Evolutionary conservation across 2,329 filamentous ascomycete species (phyloP).

Genomic region (Ustulina deusta): DNA sequence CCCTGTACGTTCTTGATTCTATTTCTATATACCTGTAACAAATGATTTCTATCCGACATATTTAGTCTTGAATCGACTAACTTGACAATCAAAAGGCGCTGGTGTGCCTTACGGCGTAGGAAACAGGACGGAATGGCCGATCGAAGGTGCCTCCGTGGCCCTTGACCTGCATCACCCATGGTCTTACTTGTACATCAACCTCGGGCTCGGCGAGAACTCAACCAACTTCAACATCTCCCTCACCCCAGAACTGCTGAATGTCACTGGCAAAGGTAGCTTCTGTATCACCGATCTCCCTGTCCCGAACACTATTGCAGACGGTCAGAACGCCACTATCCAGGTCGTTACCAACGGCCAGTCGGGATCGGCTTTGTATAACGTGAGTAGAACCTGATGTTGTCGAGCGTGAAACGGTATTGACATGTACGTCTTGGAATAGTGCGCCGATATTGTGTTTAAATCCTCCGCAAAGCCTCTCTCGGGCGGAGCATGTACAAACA

Average conservation of each 20-base stretch:
- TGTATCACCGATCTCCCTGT: slow-evolving; percentile 72
- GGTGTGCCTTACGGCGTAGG: slow-evolving; percentile 58
- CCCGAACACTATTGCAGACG: slow-evolving; percentile 66
- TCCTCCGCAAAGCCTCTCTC: slow-evolving; percentile 60
- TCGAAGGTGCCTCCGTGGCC: slow-evolving; percentile 61
- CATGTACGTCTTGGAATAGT: slow-evolving; percentile 58
- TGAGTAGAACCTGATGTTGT: slow-evolving; percentile 49
- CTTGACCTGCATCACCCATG: slow-evolving; percentile 65
- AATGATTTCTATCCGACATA: slow-evolving; percentile 3
- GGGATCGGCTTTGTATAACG: slow-evolving; percentile 74
- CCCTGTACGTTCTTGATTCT: slow-evolving; percentile 58
- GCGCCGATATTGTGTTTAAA: slow-evolving; percentile 78
- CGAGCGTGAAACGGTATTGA: slow-evolving; percentile 20
- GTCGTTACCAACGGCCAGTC: slow-evolving; percentile 72
- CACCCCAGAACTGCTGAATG: slow-evolving; percentile 69
- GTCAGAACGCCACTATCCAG: slow-evolving; percentile 74
- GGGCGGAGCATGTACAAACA: slow-evolving; percentile 67
- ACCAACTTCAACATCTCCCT: slow-evolving; percentile 78
- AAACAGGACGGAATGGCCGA: slow-evolving; percentile 66
- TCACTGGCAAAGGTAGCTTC: slow-evolving; percentile 71
- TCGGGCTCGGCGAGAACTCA: slow-evolving; percentile 63
- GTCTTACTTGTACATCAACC: slow-evolving; percentile 66
- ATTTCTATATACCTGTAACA: background rate
- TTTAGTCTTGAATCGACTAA: slow-evolving; percentile 14
- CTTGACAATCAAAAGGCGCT: slow-evolving; percentile 55